Percentiles rank a stretch among this genome's conserved stretches.
Evolutionary conservation across 768 basidiomycete species (phyloP).

Genomic region (Collybiopsis confluens): DNA sequence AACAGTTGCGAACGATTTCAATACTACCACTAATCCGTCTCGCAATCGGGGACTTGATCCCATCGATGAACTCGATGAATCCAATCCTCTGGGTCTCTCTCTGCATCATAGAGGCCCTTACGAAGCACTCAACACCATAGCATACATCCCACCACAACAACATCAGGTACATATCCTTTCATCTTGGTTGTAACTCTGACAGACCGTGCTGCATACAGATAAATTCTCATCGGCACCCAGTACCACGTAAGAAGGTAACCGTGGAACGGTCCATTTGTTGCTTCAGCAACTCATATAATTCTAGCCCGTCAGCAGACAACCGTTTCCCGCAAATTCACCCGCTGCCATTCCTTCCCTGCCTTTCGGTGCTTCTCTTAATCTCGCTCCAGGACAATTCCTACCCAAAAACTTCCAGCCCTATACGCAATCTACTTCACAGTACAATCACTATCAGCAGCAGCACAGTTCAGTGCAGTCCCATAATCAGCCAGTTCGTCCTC

Average conservation of each 20-base stretch:
- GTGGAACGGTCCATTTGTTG: neutral
- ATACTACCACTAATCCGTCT: too few species aligned
- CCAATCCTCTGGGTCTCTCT: slow-evolving; percentile 58
- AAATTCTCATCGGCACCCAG: neutral
- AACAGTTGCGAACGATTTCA: slow-evolving; percentile 6
- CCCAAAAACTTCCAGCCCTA: slow-evolving; percentile 30
- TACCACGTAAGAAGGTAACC: neutral
- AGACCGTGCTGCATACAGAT: neutral
- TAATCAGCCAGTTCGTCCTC: neutral
- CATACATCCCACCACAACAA: neutral
- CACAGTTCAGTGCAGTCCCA: neutral
- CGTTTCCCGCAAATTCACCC: neutral
- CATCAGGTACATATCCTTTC: slow-evolving; percentile 1
- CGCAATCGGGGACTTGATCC: slow-evolving; percentile 43
- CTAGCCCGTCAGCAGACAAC: neutral
- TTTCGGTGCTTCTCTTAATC: slow-evolving; percentile 41
- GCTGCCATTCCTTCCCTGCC: slow-evolving; percentile 1
- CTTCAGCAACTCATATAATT: neutral
- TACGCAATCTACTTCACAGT: neutral
- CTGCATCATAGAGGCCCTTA: slow-evolving; percentile 77
- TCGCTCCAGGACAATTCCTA: slow-evolving; percentile 54
- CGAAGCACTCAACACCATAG: slow-evolving; percentile 46
- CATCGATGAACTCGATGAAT: slow-evolving; percentile 77
- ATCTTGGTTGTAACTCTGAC: neutral
- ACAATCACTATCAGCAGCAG: too few species aligned